These are phyloP conservation scores for Grosmannia serpens DNA, from an alignment of 2,329 filamentous ascomycete species.

Conservation along the genomic window DNA sequence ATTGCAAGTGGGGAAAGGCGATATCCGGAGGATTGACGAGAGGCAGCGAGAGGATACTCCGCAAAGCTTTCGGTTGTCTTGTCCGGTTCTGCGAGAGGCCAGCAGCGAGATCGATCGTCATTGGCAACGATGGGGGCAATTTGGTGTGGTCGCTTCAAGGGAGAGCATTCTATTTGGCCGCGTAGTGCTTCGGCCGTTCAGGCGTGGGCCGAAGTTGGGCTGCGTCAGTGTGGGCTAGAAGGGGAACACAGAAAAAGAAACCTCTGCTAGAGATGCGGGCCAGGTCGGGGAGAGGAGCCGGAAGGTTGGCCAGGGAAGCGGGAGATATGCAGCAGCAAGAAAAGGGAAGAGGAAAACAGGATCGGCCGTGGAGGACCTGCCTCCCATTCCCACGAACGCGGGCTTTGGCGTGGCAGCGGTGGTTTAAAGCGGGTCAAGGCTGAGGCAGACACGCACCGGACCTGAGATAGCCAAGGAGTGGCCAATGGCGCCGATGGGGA, in stretches of 20 bases:
- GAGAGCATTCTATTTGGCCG: background rate
- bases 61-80: background rate
- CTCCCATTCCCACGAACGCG: background rate
- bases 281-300: background rate
- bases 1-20: slow-evolving; percentile 2
- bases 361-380: background rate
- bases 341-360: background rate
- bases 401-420: background rate
- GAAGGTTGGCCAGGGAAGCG: background rate
- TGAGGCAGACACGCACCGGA: background rate
- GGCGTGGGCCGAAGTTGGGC: background rate
- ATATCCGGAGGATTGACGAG: background rate
- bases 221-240: background rate
- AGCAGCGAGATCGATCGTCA: background rate
- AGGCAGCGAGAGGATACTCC: background rate
- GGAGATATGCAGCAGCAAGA: background rate
- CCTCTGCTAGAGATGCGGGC: background rate
- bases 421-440: background rate
- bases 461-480: background rate
- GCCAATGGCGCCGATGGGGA: background rate
- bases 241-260: background rate
- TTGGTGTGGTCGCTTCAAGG: background rate
- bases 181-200: background rate
- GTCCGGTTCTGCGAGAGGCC: background rate
- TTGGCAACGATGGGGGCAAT: background rate